A percentile compares a stretch with the other conserved stretches of the same genome.
phyloP scores from a whole-genome alignment of 371 early-diverging fungal genomes.

The Rhizopus sp. region DNA sequence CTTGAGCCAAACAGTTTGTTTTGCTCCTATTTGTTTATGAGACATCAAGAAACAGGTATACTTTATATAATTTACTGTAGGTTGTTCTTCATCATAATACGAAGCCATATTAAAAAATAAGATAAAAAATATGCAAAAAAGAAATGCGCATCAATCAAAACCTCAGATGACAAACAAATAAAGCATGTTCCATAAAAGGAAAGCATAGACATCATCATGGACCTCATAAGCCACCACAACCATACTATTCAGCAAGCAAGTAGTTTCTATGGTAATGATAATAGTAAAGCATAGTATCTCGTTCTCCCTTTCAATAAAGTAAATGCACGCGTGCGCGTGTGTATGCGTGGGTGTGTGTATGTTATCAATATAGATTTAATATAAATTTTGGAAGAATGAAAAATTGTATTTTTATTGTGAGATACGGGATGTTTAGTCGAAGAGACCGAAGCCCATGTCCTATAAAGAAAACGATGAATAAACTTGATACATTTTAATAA shows the following conservation, averaged over 20 bases:
- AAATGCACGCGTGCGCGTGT: too few relatives aligned
- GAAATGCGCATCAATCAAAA: not conserved
- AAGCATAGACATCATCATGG: too few relatives aligned
- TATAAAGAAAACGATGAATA: conserved; percentile 17
- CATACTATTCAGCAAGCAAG: too few relatives aligned
- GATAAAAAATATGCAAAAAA: not conserved
- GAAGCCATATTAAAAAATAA: conserved; percentile 16
- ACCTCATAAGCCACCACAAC: too few relatives aligned
- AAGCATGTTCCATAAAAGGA: not conserved
- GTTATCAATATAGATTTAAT: too few relatives aligned
- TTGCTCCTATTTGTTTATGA: conserved; percentile 10
- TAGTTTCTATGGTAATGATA: too few relatives aligned
- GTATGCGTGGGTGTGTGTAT: too few relatives aligned
- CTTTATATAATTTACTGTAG: conserved; percentile 8
- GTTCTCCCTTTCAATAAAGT: too few relatives aligned
- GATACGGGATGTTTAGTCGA: conserved; percentile 63
- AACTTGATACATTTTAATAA: not conserved
- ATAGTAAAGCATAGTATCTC: too few relatives aligned
- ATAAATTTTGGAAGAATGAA: too few relatives aligned
- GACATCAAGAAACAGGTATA: not conserved
- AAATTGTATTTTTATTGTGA: not conserved
- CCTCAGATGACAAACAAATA: not conserved
- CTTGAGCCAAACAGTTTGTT: conserved; percentile 26
- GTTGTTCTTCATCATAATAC: conserved; percentile 12
- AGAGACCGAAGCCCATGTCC: conserved; percentile 69